A percentile compares a stretch with the other conserved stretches of the same genome.
Conservation (phyloP, 2,329 filamentous ascomycete species). For the Aphanocladium album region DNA sequence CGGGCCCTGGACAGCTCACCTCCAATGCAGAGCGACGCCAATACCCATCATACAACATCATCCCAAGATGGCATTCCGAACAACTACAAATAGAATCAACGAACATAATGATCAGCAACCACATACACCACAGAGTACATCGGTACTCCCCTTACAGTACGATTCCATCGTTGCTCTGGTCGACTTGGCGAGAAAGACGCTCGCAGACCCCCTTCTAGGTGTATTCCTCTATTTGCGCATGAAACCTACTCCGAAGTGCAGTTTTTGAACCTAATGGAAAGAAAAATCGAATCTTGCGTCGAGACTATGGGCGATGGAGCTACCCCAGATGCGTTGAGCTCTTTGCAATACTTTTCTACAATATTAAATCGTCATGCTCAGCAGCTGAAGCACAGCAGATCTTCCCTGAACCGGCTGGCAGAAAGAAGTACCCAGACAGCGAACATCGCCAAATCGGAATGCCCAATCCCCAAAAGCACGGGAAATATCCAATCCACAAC, state of each 20-base stretch:
- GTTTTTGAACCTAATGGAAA: conserved; percentile 15
- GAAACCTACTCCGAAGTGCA: conserved; percentile 14
- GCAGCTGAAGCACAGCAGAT: conserved; percentile 1
- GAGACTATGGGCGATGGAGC: background rate
- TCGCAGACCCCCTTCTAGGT: conserved; percentile 14
- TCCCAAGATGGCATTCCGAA: conserved; percentile 12
- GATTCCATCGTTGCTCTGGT: conserved; percentile 9
- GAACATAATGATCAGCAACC: background rate
- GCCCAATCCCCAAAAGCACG: too few relatives aligned
- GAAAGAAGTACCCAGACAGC: background rate
- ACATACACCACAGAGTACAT: conserved; percentile 2
- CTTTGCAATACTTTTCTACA: conserved; percentile 13
- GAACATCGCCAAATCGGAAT: background rate
- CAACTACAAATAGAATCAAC: conserved; percentile 1
- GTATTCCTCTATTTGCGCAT: conserved; percentile 14
- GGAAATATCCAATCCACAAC: too few relatives aligned
- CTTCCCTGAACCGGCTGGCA: background rate
- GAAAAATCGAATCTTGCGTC: conserved; percentile 3
- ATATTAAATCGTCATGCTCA: conserved; percentile 13
- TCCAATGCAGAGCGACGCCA: conserved; percentile 3
- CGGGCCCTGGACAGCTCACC: conserved; percentile 14
- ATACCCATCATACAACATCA: conserved; percentile 13
- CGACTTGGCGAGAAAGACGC: conserved; percentile 11
- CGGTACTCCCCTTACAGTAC: conserved; percentile 11
- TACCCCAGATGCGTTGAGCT: conserved; percentile 2